phyloP scores from a whole-genome alignment of 345 rosid species.

The Dipteronia dyeriana region DNA sequence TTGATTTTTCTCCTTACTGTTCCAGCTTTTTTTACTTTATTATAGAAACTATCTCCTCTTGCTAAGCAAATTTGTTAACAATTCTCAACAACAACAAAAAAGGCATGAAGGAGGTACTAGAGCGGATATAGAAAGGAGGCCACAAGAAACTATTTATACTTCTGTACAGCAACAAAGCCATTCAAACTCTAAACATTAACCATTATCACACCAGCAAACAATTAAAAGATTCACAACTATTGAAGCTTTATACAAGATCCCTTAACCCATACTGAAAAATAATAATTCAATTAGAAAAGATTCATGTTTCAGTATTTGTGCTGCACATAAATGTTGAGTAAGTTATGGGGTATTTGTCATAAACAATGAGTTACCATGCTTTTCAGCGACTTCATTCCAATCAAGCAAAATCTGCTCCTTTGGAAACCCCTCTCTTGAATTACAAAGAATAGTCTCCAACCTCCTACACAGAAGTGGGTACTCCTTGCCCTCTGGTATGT shows the following conservation, averaged over 20 bases:
- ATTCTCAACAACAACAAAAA: not conserved
- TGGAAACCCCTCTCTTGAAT: constrained; percentile 26
- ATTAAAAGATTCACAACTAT: not conserved
- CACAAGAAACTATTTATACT: not conserved
- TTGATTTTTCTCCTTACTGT: not conserved
- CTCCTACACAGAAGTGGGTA: constrained; percentile 80
- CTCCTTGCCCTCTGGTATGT: constrained; percentile 79
- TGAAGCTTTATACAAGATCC: not conserved
- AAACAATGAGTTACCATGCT: constrained; percentile 46
- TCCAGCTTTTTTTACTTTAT: not conserved
- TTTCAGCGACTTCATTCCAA: constrained; percentile 87
- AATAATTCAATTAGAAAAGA: not conserved
- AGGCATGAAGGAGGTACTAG: not conserved
- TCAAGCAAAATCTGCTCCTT: constrained; percentile 81
- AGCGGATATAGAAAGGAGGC: not conserved
- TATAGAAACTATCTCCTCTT: not conserved
- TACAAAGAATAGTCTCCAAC: constrained; percentile 37
- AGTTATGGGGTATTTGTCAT: not conserved
- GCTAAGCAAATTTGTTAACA: not conserved
- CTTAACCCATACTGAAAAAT: not conserved
- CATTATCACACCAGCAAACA: not conserved
- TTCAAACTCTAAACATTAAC: not conserved
- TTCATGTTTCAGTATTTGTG: not conserved
- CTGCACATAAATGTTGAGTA: not conserved
- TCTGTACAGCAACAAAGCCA: not conserved